These are phyloP conservation scores for Salix udensis DNA, from an alignment of 345 rosid species.

Conservation along the genomic window DNA sequence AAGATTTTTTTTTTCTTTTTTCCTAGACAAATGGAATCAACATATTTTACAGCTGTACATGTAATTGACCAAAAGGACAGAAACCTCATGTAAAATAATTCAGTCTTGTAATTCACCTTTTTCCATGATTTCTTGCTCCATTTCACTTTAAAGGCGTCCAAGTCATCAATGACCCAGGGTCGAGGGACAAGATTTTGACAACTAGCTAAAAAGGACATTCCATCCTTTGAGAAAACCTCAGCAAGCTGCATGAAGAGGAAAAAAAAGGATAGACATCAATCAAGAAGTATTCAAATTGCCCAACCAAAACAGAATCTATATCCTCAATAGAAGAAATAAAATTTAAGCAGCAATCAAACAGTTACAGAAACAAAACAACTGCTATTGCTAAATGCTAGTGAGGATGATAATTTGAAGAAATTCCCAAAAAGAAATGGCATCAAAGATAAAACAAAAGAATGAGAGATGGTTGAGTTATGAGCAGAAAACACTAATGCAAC, in stretches of 20 bases:
- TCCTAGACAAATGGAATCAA: neutral
- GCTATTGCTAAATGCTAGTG: neutral
- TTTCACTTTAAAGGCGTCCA: constrained; percentile 67
- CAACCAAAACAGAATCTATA: neutral
- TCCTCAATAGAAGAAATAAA: neutral
- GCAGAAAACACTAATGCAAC: neutral
- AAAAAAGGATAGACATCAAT: neutral
- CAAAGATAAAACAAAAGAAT: neutral
- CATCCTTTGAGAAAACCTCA: constrained; percentile 91
- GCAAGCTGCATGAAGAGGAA: constrained; percentile 64
- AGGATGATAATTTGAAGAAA: neutral
- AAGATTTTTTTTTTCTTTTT: neutral
- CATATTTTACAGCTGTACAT: neutral
- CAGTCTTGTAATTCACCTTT: constrained; percentile 47
- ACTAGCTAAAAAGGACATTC: constrained; percentile 94
- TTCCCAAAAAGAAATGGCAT: neutral
- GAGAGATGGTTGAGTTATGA: neutral
- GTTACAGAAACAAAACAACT: neutral
- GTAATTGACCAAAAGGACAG: neutral
- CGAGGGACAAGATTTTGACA: constrained; percentile 86
- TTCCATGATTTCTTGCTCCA: constrained; percentile 94
- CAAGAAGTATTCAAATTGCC: neutral
- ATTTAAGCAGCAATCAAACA: neutral
- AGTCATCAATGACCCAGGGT: constrained; percentile 96
- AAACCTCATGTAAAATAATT: constrained; percentile 2